phyloP scores from a whole-genome alignment of 768 basidiomycete genomes.

The Phylloporus sp. region DNA sequence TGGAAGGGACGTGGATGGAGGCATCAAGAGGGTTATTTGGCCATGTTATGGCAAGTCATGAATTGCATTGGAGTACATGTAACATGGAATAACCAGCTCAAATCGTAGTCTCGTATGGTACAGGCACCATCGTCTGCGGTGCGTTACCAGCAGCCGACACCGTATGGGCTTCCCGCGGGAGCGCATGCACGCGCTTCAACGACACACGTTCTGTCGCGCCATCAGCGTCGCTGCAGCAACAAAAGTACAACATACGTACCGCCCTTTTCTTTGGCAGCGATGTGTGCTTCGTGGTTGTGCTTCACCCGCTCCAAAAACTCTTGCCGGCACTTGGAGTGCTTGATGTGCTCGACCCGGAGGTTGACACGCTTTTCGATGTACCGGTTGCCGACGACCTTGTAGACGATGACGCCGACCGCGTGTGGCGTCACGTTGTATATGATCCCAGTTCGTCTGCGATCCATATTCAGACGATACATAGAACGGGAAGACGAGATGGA shows the following conservation, averaged over 20 bases:
- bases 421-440: conserved; percentile 96
- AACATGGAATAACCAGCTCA: conserved; percentile 42
- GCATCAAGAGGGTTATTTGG: conserved; percentile 13
- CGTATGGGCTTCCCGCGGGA: conserved; percentile 73
- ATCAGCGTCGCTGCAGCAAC: background rate
- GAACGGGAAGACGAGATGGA: conserved; percentile 16
- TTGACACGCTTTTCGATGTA: conserved; percentile 99
- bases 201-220: conserved; percentile 58
- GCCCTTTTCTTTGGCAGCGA: conserved; percentile 84
- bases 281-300: conserved; percentile 79
- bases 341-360: conserved; percentile 92
- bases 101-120: conserved; percentile 95
- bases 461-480: background rate
- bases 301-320: conserved; percentile 97
- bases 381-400: conserved; percentile 98
- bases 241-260: conserved; percentile 41
- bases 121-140: conserved; percentile 89
- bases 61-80: conserved; percentile 21
- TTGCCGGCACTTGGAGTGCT: conserved; percentile 95
- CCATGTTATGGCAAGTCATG: conserved; percentile 13
- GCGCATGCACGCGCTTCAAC: conserved; percentile 80
- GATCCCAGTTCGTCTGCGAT: conserved; percentile 86
- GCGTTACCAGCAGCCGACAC: conserved; percentile 71
- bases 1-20: conserved; percentile 44
- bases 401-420: conserved; percentile 92